Evolutionary conservation across 345 rosid genomes (phyloP).

Genomic region (Eucalyptus cloeziana): DNA sequence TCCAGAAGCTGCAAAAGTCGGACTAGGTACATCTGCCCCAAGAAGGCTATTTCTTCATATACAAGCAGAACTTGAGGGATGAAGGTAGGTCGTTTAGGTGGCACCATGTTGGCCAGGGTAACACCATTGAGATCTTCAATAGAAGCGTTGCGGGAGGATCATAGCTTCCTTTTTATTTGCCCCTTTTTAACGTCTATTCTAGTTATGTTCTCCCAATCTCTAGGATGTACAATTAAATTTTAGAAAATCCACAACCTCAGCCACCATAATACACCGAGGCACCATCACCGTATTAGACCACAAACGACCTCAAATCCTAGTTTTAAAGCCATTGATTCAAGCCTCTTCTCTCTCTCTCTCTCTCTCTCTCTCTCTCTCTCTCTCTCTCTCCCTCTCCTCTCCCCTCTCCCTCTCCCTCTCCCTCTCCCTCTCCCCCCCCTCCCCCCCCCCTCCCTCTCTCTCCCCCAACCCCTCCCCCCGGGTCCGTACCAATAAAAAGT

Average conservation of each 20-base stretch:
- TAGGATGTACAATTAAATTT: no score
- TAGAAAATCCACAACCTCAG: background rate
- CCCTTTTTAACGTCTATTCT: background rate
- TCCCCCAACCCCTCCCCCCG: no score
- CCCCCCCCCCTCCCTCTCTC: no score
- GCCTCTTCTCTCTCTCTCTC: no score
- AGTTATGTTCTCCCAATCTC: background rate
- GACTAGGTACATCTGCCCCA: conserved; percentile 39
- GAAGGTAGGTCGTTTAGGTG: conserved; percentile 64
- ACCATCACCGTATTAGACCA: no score
- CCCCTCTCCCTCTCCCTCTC: no score
- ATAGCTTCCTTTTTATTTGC: background rate
- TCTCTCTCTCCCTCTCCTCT: no score
- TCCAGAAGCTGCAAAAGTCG: conserved; percentile 47
- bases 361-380: no score
- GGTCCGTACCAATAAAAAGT: no score
- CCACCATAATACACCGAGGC: no score
- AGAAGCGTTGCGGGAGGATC: conserved; percentile 22
- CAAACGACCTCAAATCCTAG: background rate
- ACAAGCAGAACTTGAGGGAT: conserved; percentile 66
- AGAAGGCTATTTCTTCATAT: conserved; percentile 64
- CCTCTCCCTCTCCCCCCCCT: no score
- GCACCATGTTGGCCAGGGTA: conserved; percentile 54
- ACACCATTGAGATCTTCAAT: conserved; percentile 54
- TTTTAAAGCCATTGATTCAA: background rate